Evolutionary conservation across 192 early-diverging fungal species (phyloP).

Genomic region (Linnemannia schmuckeri): DNA sequence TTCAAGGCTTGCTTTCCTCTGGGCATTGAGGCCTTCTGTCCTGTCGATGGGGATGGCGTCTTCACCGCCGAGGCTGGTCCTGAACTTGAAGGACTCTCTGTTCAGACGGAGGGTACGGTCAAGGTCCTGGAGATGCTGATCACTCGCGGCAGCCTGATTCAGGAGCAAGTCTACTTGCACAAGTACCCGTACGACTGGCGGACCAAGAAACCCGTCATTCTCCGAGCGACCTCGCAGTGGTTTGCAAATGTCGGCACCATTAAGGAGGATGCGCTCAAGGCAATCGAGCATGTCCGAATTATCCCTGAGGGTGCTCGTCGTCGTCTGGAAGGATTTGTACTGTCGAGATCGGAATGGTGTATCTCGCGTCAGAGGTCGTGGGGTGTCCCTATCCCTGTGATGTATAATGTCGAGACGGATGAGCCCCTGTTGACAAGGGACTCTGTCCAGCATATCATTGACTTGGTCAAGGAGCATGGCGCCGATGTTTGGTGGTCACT

Average conservation of each 20-base stretch:
- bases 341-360: constrained; percentile 83
- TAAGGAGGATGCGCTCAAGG: constrained; percentile 63
- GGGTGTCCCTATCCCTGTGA: constrained; percentile 86
- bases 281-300: constrained; percentile 68
- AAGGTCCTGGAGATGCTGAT: constrained; percentile 68
- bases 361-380: constrained; percentile 87
- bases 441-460: constrained; percentile 76
- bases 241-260: constrained; percentile 78
- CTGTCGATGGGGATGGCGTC: constrained; percentile 75
- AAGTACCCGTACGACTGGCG: constrained; percentile 91
- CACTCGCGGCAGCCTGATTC: constrained; percentile 55
- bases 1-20: constrained; percentile 71
- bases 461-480: constrained; percentile 67
- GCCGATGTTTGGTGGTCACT: constrained; percentile 81
- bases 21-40: constrained; percentile 73
- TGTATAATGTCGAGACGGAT: constrained; percentile 73
- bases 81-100: constrained; percentile 70
- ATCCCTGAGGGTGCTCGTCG: constrained; percentile 66
- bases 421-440: constrained; percentile 72
- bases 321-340: constrained; percentile 74
- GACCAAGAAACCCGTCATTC: constrained; percentile 83
- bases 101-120: constrained; percentile 67
- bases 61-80: constrained; percentile 76
- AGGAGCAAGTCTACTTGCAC: constrained; percentile 68
- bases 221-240: constrained; percentile 86